phyloP scores from a whole-genome alignment of 768 basidiomycete species.

The Termitomyces sp. region DNA sequence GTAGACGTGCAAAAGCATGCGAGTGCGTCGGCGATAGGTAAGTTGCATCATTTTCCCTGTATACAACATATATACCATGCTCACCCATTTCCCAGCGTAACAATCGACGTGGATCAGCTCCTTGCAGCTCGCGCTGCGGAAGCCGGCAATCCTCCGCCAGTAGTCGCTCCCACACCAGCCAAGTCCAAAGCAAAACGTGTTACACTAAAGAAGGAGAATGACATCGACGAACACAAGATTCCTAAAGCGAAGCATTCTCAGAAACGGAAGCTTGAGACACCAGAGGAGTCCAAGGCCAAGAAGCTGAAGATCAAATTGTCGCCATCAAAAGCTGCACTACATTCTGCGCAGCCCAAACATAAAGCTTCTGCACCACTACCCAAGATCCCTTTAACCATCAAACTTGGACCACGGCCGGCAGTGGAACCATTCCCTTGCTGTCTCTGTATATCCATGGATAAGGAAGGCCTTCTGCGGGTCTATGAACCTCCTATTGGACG shows the following conservation, averaged over 20 bases:
- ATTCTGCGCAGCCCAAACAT: constrained; percentile 11
- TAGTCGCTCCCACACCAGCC: neutral
- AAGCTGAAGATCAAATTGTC: constrained; percentile 41
- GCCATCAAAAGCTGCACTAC: constrained; percentile 20
- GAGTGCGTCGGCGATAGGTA: constrained; percentile 75
- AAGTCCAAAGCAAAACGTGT: constrained; percentile 17
- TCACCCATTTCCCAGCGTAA: constrained; percentile 54
- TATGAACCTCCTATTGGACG: constrained; percentile 60
- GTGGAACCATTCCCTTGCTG: constrained; percentile 66
- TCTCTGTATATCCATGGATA: constrained; percentile 54
- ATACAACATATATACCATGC: neutral
- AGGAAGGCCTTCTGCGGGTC: constrained; percentile 58
- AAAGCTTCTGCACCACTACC: constrained; percentile 9
- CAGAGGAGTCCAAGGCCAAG: constrained; percentile 41
- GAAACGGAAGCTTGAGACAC: constrained; percentile 39
- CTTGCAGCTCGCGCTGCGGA: constrained; percentile 64
- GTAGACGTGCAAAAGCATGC: constrained; percentile 75
- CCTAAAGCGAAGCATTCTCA: constrained; percentile 37
- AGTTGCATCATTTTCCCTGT: constrained; percentile 4
- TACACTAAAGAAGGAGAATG: constrained; percentile 20
- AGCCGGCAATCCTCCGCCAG: constrained; percentile 15
- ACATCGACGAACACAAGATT: constrained; percentile 18
- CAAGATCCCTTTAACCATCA: constrained; percentile 60
- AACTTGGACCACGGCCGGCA: constrained; percentile 59
- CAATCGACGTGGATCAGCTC: constrained; percentile 89